Percentiles rank a stretch among this genome's conserved stretches.
Conservation (phyloP, 768 basidiomycete species). For the Macrocybe gigantea region DNA sequence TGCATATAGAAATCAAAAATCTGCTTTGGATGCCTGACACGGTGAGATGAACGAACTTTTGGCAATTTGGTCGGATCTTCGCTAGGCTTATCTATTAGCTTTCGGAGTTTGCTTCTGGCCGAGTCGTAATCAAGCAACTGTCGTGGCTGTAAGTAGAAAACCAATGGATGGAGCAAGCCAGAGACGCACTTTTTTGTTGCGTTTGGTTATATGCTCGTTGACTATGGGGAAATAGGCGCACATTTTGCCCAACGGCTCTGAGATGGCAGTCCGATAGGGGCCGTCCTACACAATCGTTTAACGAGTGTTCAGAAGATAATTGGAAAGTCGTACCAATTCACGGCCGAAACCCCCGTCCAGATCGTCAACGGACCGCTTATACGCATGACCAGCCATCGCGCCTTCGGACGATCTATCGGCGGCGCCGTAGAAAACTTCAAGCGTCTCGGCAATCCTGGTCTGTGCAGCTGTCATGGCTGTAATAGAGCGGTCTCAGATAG, state of each 20-base stretch:
- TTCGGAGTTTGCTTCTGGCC: slow-evolving; percentile 84
- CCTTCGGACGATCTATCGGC: slow-evolving; percentile 82
- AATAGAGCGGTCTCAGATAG: not conserved
- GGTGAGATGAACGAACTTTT: slow-evolving; percentile 21
- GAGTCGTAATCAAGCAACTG: slow-evolving; percentile 96
- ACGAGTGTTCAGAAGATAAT: not conserved
- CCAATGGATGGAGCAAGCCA: not conserved
- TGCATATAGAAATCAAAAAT: slow-evolving; percentile 18
- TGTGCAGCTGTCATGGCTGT: slow-evolving; percentile 94
- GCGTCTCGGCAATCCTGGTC: slow-evolving; percentile 85
- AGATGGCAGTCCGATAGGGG: slow-evolving; percentile 90
- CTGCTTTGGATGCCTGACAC: not conserved
- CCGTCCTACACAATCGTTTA: slow-evolving; percentile 54
- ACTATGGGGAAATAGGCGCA: slow-evolving; percentile 91
- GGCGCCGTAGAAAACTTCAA: slow-evolving; percentile 88
- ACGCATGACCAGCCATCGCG: slow-evolving; percentile 96
- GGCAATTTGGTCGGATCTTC: slow-evolving; percentile 92
- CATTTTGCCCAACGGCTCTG: slow-evolving; percentile 96
- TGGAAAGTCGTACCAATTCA: slow-evolving; percentile 63
- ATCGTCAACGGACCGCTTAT: slow-evolving; percentile 93
- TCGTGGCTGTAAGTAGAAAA: not conserved
- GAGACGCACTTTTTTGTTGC: slow-evolving; percentile 84
- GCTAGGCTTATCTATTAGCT: slow-evolving; percentile 84
- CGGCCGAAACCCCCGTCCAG: slow-evolving; percentile 79
- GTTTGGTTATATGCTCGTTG: slow-evolving; percentile 90